Evolutionary conservation across 495 filamentous ascomycete genomes (phyloP).

Genomic region (Aspergillus campestris): DNA sequence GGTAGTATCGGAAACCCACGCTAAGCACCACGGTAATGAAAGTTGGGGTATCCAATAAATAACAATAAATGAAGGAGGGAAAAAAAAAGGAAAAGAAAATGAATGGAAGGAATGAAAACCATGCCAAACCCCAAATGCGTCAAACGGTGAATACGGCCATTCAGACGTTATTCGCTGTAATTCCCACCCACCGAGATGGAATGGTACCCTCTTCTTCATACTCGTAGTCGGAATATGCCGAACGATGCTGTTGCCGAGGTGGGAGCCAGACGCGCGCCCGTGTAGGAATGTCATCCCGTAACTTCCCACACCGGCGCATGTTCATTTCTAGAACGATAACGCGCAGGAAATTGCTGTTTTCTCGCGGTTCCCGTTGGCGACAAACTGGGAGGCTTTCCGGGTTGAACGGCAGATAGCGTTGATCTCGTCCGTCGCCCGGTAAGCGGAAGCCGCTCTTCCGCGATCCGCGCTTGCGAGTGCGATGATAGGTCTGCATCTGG

Average conservation of each 20-base stretch:
- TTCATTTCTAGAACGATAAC: conserved; percentile 96
- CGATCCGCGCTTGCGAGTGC: conserved; percentile 25
- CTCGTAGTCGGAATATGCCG: conserved; percentile 19
- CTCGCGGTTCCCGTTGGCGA: conserved; percentile 79
- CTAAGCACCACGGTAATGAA: conserved; percentile 8
- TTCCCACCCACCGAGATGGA: conserved; percentile 35
- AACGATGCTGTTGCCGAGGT: conserved; percentile 50
- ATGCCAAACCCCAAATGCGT: not conserved
- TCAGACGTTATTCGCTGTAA: conserved; percentile 19
- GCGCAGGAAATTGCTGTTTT: conserved; percentile 90
- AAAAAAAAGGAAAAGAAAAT: not conserved
- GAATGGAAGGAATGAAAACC: not conserved
- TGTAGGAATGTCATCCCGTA: conserved; percentile 76
- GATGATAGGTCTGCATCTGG: conserved; percentile 75
- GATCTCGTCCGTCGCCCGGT: conserved; percentile 21
- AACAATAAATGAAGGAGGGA: not conserved
- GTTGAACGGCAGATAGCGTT: conserved; percentile 34
- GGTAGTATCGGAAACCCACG: conserved; percentile 7
- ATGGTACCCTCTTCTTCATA: conserved; percentile 27
- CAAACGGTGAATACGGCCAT: too few relatives aligned
- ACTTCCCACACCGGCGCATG: conserved; percentile 86
- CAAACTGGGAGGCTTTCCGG: conserved; percentile 42
- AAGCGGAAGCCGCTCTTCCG: conserved; percentile 28
- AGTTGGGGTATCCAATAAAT: not conserved
- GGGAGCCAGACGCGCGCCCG: conserved; percentile 82